Base-by-base conservation (phyloP, 1,284 basidiomycete species). In the Omphalotus olearius region DNA sequence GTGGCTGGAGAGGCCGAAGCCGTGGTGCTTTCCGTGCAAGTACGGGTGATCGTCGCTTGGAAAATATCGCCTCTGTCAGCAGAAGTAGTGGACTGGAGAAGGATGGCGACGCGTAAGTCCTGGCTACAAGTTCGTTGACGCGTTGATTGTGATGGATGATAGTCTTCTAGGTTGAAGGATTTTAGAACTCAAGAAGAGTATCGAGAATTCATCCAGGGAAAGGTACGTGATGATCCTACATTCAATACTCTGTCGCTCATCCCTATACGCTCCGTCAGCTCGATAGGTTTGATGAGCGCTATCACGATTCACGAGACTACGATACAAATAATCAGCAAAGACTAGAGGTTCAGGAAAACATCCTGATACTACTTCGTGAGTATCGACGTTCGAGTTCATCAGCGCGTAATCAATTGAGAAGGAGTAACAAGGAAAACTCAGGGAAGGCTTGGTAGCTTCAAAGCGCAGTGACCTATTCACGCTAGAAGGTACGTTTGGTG, bases 1-100 rank as follows among this genome's bases (percentile, higher is more conserved):
- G 16, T 39, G 16, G 25, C 18, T 40, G 28, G 39, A 40, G 16
- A n/a, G 28, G 36, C 9, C 50, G 26, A 52, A 33, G 26, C 17
- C 25, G 45, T 35, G 45, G 45, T 25, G 14, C 41, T 16, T 16
- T 14, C 14, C 20, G 26, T 20, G 7, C n/a, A n/a, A 20, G 16
- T 23, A 37, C 36, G 30, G 16, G 17, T 25, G 33, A 36, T 42
- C 48, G 41, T 17, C 49, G 64, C 20, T 81, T 87, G 80, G 78
- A 83, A 51, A 69, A 76, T 42, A 75, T 88, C 45, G 74, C 85
- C 1, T 85, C 83, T 1, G 76, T 88, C 42, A 88, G 85, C 59
- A 74, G 85, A 41, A 86, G 84, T 59, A 82, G 85, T 57, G 85
- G 86, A 6, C 62, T 88, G 9, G 82, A 83, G 58, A 80, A 77